Percentiles rank a stretch among this genome's conserved stretches.
These are phyloP conservation scores for Colletotrichum tofieldiae DNA, from an alignment of 2,329 filamentous ascomycete genomes.

Conservation along the genomic window DNA sequence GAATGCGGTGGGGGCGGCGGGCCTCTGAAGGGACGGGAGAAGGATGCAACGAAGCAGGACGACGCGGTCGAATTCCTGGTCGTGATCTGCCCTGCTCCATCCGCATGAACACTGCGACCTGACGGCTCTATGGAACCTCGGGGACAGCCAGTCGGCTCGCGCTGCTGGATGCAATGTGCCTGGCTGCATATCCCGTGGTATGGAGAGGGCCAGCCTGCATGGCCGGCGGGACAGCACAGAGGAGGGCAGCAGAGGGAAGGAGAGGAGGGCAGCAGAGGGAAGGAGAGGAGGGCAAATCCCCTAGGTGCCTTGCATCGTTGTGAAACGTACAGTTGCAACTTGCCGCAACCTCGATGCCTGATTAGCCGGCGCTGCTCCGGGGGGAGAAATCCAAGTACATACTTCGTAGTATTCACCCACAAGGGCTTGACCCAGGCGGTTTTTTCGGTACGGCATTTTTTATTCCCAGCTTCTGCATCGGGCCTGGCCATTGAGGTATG, in stretches of 20 bases:
- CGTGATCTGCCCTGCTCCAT: conserved; percentile 28
- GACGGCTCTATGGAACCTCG: conserved; percentile 2
- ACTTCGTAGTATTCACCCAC: neutral
- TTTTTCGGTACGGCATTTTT: neutral
- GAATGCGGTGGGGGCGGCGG: conserved; percentile 22
- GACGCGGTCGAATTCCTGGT: conserved; percentile 5
- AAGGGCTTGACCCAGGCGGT: conserved; percentile 8
- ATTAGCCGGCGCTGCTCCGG: neutral
- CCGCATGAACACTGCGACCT: conserved; percentile 40
- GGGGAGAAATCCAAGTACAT: neutral
- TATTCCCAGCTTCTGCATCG: conserved; percentile 29
- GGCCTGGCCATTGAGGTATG: conserved; percentile 32
- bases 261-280: neutral
- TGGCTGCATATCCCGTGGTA: conserved; percentile 32
- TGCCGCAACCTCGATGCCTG: neutral
- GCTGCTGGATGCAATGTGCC: conserved; percentile 25
- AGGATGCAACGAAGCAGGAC: conserved; percentile 2
- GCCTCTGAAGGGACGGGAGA: conserved; percentile 2
- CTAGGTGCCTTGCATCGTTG: conserved; percentile 27
- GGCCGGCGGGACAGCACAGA: conserved; percentile 11
- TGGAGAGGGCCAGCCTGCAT: conserved; percentile 27
- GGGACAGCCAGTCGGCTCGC: conserved; percentile 33
- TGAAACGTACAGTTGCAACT: neutral
- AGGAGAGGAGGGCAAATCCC: neutral
- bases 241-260: too few relatives aligned